A percentile compares a stretch with the other conserved stretches of the same genome.
Conservation (phyloP, 2,329 filamentous ascomycete species). For the Microcyclosporella mali region DNA sequence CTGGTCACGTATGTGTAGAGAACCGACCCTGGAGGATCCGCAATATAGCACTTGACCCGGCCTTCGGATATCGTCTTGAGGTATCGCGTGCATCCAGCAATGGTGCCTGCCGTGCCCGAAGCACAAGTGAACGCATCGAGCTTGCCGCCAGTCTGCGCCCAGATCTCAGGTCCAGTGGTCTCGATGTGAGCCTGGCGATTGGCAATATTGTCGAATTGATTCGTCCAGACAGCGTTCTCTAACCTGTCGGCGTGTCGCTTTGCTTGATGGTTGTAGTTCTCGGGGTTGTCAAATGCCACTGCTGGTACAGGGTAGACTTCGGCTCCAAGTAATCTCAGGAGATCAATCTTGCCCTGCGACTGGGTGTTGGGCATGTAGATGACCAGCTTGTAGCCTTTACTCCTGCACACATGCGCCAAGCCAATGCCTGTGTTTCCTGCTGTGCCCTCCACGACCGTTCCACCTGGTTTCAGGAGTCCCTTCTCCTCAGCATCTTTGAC, state of each 20-base stretch:
- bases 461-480: conserved; percentile 73
- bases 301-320: conserved; percentile 95
- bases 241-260: conserved; percentile 77
- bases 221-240: conserved; percentile 93
- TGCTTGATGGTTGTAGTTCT: conserved; percentile 98
- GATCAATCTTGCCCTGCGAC: conserved; percentile 94
- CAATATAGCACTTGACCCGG: conserved; percentile 77
- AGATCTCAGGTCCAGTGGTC: conserved; percentile 96
- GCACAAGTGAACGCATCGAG: conserved; percentile 94
- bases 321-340: conserved; percentile 81
- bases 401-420: conserved; percentile 90
- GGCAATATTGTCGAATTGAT: conserved; percentile 96
- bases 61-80: conserved; percentile 77
- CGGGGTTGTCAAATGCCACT: conserved; percentile 87
- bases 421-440: conserved; percentile 98
- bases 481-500: conserved; percentile 88
- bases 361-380: conserved; percentile 99
- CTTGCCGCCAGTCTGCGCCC: conserved; percentile 79
- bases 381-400: conserved; percentile 85
- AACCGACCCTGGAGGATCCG: conserved; percentile 89
- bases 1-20: conserved; percentile 86
- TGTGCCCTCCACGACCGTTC: conserved; percentile 94
- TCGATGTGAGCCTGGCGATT: conserved; percentile 93
- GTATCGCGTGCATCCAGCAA: conserved; percentile 82
- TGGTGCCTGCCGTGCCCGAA: conserved; percentile 84